These are phyloP conservation scores for Pontederia crassipes DNA, from an alignment of 176 grass and related monocot species.

Conservation along the genomic window DNA sequence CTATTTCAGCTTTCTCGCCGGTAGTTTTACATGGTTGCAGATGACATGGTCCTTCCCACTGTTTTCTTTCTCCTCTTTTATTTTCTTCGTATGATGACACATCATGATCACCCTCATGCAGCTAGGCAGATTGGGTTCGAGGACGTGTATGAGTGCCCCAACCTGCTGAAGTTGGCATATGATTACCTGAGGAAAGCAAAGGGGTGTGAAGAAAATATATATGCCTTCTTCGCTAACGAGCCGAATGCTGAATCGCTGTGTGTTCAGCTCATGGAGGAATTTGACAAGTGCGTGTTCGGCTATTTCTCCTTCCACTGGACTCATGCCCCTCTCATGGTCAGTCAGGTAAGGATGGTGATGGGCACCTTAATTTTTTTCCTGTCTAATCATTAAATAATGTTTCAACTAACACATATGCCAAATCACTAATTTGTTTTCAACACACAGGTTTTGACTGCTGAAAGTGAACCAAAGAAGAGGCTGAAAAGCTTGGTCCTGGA, in stretches of 20 bases:
- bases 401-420: background rate
- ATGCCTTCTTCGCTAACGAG: slow-evolving; percentile 25
- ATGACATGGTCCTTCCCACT: background rate
- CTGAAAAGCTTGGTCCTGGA: slow-evolving; percentile 47
- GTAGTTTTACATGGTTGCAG: background rate
- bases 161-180: slow-evolving; percentile 57
- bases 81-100: background rate
- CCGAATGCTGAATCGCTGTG: slow-evolving; percentile 38
- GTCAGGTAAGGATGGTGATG: slow-evolving; percentile 31
- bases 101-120: slow-evolving; percentile 24
- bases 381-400: background rate
- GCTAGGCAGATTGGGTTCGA: slow-evolving; percentile 62
- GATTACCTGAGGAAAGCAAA: slow-evolving; percentile 52
- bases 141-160: slow-evolving; percentile 43
- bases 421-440: background rate
- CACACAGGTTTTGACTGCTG: slow-evolving; percentile 42
- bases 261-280: slow-evolving; percentile 56
- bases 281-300: slow-evolving; percentile 66
- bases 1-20: background rate
- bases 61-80: background rate
- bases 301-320: slow-evolving; percentile 85
- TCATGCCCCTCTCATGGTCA: slow-evolving; percentile 41
- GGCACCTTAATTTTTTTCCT: background rate
- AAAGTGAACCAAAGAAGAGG: slow-evolving; percentile 49
- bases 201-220: slow-evolving; percentile 50